Conservation (phyloP, 345 rosid genomes). For the Xanthoceras sorbifolium region DNA sequence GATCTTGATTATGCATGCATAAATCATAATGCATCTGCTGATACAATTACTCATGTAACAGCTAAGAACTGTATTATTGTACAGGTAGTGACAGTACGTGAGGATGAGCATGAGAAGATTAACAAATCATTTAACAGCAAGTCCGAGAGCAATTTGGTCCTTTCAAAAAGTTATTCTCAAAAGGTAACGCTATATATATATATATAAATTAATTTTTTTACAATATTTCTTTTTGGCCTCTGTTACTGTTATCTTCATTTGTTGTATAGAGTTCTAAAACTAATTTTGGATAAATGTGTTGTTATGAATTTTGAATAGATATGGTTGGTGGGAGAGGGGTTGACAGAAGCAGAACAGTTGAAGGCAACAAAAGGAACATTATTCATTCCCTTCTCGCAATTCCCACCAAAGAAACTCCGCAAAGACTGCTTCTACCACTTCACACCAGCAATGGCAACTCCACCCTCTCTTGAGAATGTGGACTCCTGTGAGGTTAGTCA, state of each 20-base stretch:
- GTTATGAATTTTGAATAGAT: constrained; percentile 29
- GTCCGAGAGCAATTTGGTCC: constrained; percentile 32
- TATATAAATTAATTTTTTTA: too few species aligned
- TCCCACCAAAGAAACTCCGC: constrained; percentile 48
- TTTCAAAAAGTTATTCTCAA: constrained; percentile 31
- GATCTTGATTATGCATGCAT: neutral
- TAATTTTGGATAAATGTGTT: neutral
- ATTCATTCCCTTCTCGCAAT: constrained; percentile 67
- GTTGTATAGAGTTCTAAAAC: neutral
- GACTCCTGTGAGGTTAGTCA: constrained; percentile 76
- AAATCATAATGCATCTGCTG: neutral
- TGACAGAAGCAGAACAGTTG: constrained; percentile 49
- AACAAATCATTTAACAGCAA: constrained; percentile 29
- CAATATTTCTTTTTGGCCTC: too few species aligned
- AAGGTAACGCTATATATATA: constrained; percentile 44
- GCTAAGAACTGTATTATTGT: neutral
- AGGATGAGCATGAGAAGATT: constrained; percentile 47
- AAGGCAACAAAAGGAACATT: constrained; percentile 56
- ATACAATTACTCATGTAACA: too few species aligned
- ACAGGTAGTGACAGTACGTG: constrained; percentile 43
- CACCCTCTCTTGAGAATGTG: constrained; percentile 53
- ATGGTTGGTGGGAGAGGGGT: constrained; percentile 66
- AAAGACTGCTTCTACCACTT: constrained; percentile 56
- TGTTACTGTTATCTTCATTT: too few species aligned
- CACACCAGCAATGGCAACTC: constrained; percentile 64